phyloP scores from a whole-genome alignment of 208 protist species.

The Lotmaria passim region DNA sequence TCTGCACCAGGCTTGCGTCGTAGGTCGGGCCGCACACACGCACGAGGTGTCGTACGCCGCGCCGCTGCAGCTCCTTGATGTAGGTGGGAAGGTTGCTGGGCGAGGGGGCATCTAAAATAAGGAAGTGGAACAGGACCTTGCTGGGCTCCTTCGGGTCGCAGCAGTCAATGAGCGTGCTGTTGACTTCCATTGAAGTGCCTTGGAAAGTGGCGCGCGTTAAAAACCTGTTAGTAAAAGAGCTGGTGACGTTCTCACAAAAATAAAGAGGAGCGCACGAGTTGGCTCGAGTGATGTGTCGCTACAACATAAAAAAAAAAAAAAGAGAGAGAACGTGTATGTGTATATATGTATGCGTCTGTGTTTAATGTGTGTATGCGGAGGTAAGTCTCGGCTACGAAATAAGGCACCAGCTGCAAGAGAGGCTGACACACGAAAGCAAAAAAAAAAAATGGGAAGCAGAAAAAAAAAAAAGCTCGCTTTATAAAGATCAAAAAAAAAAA shows the following conservation, averaged over 20 bases:
- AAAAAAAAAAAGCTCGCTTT: too few relatives aligned
- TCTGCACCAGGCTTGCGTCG: slow-evolving; percentile 64
- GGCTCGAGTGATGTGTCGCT: too few relatives aligned
- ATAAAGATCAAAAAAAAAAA: neutral
- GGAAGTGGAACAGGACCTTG: slow-evolving; percentile 68
- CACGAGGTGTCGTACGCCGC: slow-evolving; percentile 81
- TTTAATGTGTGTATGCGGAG: too few relatives aligned
- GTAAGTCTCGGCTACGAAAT: too few relatives aligned
- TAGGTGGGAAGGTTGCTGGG: slow-evolving; percentile 90
- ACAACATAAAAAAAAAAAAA: too few relatives aligned
- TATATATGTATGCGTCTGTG: too few relatives aligned
- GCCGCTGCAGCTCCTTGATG: slow-evolving; percentile 86
- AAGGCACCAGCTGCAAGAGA: too few relatives aligned
- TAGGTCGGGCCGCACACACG: slow-evolving; percentile 91
- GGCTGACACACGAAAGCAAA: slow-evolving; percentile 6
- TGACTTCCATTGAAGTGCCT: slow-evolving; percentile 68
- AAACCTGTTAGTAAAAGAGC: too few relatives aligned
- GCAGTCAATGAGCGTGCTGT: slow-evolving; percentile 86
- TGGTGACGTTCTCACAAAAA: slow-evolving; percentile 1
- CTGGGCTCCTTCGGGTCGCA: slow-evolving; percentile 45
- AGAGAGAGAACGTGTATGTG: slow-evolving; percentile 6
- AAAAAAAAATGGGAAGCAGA: slow-evolving; percentile 3
- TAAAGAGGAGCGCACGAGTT: slow-evolving; percentile 3
- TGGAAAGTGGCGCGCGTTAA: too few relatives aligned
- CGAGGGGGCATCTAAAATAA: slow-evolving; percentile 88